phyloP scores from a whole-genome alignment of 148 eudicot genomes.

The Cornus suecica region DNA sequence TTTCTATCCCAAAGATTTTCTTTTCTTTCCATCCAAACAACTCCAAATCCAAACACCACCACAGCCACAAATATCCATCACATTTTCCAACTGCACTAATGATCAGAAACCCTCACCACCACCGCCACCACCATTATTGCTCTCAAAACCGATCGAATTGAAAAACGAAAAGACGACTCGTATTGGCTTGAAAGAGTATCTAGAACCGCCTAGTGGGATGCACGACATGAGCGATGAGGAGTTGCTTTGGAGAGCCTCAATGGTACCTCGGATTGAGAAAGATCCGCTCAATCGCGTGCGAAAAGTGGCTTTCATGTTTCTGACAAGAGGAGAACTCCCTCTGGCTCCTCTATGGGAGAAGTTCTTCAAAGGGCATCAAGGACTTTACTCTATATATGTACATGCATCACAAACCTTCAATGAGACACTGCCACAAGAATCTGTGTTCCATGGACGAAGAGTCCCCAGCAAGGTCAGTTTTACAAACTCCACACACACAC shows the following conservation, averaged over 20 bases:
- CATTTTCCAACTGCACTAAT: neutral
- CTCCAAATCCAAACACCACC: neutral
- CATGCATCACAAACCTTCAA: slow-evolving; percentile 50
- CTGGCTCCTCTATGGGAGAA: slow-evolving; percentile 58
- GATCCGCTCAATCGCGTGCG: slow-evolving; percentile 19
- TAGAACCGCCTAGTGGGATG: slow-evolving; percentile 11
- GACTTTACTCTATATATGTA: slow-evolving; percentile 47
- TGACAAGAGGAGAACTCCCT: slow-evolving; percentile 48
- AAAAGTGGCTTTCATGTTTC: slow-evolving; percentile 68
- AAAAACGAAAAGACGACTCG: neutral
- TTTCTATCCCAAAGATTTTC: slow-evolving; percentile 13
- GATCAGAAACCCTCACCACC: neutral
- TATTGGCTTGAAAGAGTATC: slow-evolving; percentile 16
- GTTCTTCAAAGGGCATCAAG: slow-evolving; percentile 55
- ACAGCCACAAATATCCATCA: neutral
- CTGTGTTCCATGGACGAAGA: slow-evolving; percentile 52
- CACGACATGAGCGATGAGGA: slow-evolving; percentile 48
- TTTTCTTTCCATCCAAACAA: slow-evolving; percentile 9
- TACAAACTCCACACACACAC: too few relatives aligned
- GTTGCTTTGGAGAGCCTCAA: slow-evolving; percentile 50
- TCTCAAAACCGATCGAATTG: neutral
- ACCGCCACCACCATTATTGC: neutral
- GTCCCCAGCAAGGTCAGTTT: slow-evolving; percentile 56
- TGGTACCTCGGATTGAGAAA: slow-evolving; percentile 21
- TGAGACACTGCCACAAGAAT: slow-evolving; percentile 18